Evolutionary conservation across 2,329 filamentous ascomycete genomes (phyloP).

Genomic region (Knufia petricola): DNA sequence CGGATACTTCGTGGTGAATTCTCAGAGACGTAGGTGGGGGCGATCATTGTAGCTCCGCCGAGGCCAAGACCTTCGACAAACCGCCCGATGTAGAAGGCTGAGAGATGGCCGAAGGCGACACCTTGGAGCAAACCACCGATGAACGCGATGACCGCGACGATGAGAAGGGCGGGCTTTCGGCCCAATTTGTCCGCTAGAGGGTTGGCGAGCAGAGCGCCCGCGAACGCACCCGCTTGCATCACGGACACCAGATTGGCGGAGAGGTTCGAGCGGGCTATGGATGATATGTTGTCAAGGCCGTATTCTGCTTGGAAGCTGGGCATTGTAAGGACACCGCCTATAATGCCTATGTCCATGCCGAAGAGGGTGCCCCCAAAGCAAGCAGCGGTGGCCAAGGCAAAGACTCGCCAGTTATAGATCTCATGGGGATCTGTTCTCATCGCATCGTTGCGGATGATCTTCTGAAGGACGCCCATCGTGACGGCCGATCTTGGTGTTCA

Average conservation of each 20-base stretch:
- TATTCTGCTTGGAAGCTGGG: constrained; percentile 49
- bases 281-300: constrained; percentile 35
- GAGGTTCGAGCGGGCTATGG: constrained; percentile 42
- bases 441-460: constrained; percentile 58
- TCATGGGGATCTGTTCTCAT: constrained; percentile 58
- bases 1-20: constrained; percentile 51
- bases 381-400: constrained; percentile 52
- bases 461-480: constrained; percentile 36
- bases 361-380: constrained; percentile 64
- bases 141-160: constrained; percentile 47
- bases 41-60: constrained; percentile 46
- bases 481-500: constrained; percentile 28
- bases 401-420: constrained; percentile 62
- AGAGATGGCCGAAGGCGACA: constrained; percentile 49
- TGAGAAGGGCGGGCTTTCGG: constrained; percentile 46
- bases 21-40: constrained; percentile 52
- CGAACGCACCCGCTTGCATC: constrained; percentile 59
- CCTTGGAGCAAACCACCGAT: constrained; percentile 57
- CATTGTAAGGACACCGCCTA: constrained; percentile 57
- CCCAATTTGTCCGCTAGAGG: constrained; percentile 39
- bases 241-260: constrained; percentile 63
- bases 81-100: constrained; percentile 57
- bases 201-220: constrained; percentile 47
- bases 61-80: constrained; percentile 46
- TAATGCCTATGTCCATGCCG: constrained; percentile 57